Base-by-base conservation (phyloP, 768 basidiomycete species). In the Tulasnella calospora region DNA sequence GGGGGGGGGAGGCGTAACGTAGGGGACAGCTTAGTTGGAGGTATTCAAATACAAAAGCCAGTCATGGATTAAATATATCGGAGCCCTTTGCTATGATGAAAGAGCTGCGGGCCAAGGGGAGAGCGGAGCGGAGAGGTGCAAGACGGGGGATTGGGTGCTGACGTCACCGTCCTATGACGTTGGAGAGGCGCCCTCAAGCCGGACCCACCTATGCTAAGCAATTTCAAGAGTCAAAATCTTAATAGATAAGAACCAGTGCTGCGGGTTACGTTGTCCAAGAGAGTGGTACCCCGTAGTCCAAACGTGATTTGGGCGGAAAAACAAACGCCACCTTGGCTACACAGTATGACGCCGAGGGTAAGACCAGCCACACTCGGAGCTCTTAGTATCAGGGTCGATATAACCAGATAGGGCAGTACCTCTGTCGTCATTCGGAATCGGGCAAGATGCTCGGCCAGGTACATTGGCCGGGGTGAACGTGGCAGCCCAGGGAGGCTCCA, bases 91-190 rank as follows among this genome's bases (percentile, higher is more conserved):
- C 15, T 67, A 67, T 67, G 61, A 67, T 67, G 33, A 27, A 23
- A 67, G 17, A 8, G 61, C 61, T 67, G 61, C 61, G 61, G 61
- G 30, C 30, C 23, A n/a, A 8, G 7, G 3, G 21, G 55, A 57
- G 55, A n/a, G 55, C 7, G 55, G 61, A 67, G 61, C 61, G 61
- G 61, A 67, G 61, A 67, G 61, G 61, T 67, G 61, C 61, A 67
- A 67, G 61, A 67, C 61, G 61, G 61, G n/a, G 61, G 61, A 51
- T 67, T 67, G 30, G 33, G 30, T 30, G 33, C 61, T 67, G 61
- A 67, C 61, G 51, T 51, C 51, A 51, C n/a, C 51, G 51, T 23
- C 51, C n/a, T 23, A 51, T 51, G 51, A 51, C 51, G 51, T 23
- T 51, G 51, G 51, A n/a, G 51, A 51, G 21, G 51, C 9, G 51